Evolutionary conservation across 306 rosid genomes (phyloP), one percentile per base, ranked within the genome.

Genomic region (Begonia loranthoides): DNA sequence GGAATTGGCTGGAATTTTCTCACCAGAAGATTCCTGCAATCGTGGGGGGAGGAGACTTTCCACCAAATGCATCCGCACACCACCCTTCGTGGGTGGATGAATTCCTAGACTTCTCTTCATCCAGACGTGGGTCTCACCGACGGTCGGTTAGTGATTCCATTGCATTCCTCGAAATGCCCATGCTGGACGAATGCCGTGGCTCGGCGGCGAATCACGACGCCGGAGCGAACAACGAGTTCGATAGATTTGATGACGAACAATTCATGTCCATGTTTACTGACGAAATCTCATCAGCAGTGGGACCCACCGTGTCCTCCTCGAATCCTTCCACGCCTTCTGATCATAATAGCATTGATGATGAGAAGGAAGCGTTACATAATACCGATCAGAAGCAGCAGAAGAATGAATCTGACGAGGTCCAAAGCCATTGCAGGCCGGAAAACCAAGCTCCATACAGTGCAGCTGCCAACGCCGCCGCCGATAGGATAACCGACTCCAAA

Each of bases 51-150:
- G 66, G 70, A 49, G 60, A 55, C 24, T 59, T 74, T 39, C 16
- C 77, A 38, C 70, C 75, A 0, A 53, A 55, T 2, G 21, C 6
- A 19, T 1, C 69, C 3, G 17, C 65, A 0, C 73, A 67, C 1
- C 80, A 72, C 72, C 82, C 94, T 22, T 78, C 85, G 0, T 90
- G 99, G 95, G 86, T 79, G 0, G 99, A 90, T 1, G 95, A 90
- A 52, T 86, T 90, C 53, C 77, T 83, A 3, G 93, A 90, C 67
- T 90, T 90, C 76, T 86, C 96, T 0, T 55, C 79, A 0, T 67
- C 77, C 0, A 55, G 88, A n/a, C 88, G 93, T 0, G 82, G 83
- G 2, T 80, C 84, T 2, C 96, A 83, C 72, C 76, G 94, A n/a
- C 68, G 88, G 9, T 72, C 93, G 1, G 77, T 62, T 17, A 90